These are phyloP conservation scores for Nelumbo lutea DNA, from an alignment of 164 flowering plant species.

Conservation along the genomic window DNA sequence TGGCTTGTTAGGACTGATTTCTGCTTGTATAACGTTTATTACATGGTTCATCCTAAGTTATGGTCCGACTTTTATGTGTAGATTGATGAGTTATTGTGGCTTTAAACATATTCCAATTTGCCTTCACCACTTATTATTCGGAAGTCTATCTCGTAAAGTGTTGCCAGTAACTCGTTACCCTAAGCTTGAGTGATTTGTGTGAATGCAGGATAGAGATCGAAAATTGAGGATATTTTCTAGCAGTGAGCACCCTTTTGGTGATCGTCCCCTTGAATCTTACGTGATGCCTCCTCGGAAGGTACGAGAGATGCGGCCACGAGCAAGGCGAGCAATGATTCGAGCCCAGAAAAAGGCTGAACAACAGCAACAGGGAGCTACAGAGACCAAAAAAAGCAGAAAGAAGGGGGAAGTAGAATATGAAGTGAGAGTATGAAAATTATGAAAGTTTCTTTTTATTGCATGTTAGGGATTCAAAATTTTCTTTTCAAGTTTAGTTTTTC, in stretches of 20 bases:
- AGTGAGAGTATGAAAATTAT: slow-evolving; percentile 13
- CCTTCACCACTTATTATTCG: no score
- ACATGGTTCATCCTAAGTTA: no score
- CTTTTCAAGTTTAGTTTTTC: no score
- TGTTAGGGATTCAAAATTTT: no score
- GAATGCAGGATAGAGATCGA: slow-evolving; percentile 71
- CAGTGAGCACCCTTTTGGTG: slow-evolving; percentile 78
- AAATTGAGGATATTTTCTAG: slow-evolving; percentile 82
- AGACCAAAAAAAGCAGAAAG: slow-evolving; percentile 33
- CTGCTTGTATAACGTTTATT: no score
- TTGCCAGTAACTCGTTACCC: no score
- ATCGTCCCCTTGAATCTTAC: slow-evolving; percentile 61
- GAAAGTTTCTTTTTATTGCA: background rate
- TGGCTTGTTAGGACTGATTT: no score
- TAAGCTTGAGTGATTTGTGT: background rate
- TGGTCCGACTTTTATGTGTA: no score
- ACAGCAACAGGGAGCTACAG: slow-evolving; percentile 26
- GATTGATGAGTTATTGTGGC: no score
- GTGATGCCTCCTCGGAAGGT: slow-evolving; percentile 74
- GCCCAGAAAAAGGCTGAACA: slow-evolving; percentile 74
- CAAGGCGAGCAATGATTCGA: slow-evolving; percentile 76
- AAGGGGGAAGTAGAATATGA: slow-evolving; percentile 27
- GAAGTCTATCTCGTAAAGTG: no score
- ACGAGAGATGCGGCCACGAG: slow-evolving; percentile 79
- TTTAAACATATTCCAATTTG: no score